phyloP scores from a whole-genome alignment of 495 filamentous ascomycete genomes.

The Penicillium samsonianum region DNA sequence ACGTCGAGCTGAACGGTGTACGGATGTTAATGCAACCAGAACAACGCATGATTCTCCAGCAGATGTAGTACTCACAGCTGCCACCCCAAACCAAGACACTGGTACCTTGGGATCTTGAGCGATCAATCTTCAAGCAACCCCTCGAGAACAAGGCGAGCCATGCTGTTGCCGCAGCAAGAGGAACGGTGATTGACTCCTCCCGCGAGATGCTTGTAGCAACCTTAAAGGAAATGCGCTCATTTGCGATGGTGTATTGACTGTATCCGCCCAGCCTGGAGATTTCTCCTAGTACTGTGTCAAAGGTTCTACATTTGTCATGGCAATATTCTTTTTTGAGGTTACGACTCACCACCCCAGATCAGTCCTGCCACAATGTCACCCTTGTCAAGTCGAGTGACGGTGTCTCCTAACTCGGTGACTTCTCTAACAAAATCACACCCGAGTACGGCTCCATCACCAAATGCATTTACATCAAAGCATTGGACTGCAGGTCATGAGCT shows the following conservation, averaged over 20 bases:
- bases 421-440: slow-evolving; percentile 57
- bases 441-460: slow-evolving; percentile 40
- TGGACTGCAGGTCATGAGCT: slow-evolving; percentile 19
- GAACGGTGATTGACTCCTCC: slow-evolving; percentile 29
- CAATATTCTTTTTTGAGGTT: neutral
- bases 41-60: too few species aligned
- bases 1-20: too few species aligned
- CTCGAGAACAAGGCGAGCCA: slow-evolving; percentile 34
- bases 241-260: slow-evolving; percentile 28
- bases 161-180: slow-evolving; percentile 31
- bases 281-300: slow-evolving; percentile 9
- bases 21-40: too few species aligned
- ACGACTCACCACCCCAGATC: slow-evolving; percentile 29
- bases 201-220: slow-evolving; percentile 20
- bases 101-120: neutral
- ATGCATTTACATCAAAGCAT: slow-evolving; percentile 29
- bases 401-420: slow-evolving; percentile 48
- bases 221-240: slow-evolving; percentile 31
- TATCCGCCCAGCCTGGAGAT: neutral
- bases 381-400: slow-evolving; percentile 40
- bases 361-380: slow-evolving; percentile 41
- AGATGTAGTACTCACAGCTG: slow-evolving; percentile 22
- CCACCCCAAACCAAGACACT: slow-evolving; percentile 38
- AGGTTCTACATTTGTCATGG: neutral
- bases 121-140: slow-evolving; percentile 25